Evolutionary conservation across 2,329 filamentous ascomycete genomes (phyloP).

Genomic region (Tolypocladium tundrense): DNA sequence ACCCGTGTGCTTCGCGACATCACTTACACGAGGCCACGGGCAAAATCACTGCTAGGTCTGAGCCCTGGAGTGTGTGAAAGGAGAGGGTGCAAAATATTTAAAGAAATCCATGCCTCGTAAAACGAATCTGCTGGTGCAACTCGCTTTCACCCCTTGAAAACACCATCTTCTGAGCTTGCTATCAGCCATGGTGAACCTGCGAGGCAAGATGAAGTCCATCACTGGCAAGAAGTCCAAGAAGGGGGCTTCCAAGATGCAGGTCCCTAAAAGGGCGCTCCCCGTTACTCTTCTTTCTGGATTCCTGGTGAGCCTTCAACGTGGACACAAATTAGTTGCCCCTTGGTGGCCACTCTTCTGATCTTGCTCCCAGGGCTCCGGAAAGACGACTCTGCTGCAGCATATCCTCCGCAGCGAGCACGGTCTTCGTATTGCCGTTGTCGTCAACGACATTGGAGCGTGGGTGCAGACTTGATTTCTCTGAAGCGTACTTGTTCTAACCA

Average conservation of each 20-base stretch:
- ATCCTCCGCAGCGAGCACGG: constrained; percentile 59
- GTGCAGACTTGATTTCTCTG: constrained; percentile 6
- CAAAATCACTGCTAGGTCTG: not conserved
- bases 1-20: not conserved
- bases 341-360: not conserved
- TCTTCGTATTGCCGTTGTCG: constrained; percentile 59
- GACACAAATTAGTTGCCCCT: not conserved
- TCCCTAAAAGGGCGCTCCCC: constrained; percentile 15
- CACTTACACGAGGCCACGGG: not conserved
- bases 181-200: not conserved
- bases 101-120: not conserved
- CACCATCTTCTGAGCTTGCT: not conserved
- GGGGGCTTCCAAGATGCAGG: not conserved
- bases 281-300: constrained; percentile 26
- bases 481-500: not conserved
- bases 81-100: not conserved
- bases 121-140: not conserved
- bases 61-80: not conserved
- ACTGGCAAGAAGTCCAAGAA: not conserved
- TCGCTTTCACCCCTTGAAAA: not conserved
- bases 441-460: constrained; percentile 59
- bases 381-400: constrained; percentile 60
- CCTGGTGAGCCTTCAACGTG: constrained; percentile 10
- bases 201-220: not conserved
- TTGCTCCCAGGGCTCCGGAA: constrained; percentile 48